These are phyloP conservation scores for Globisporangium barbulae DNA, from an alignment of 352 stramenopile species.

Conservation along the genomic window DNA sequence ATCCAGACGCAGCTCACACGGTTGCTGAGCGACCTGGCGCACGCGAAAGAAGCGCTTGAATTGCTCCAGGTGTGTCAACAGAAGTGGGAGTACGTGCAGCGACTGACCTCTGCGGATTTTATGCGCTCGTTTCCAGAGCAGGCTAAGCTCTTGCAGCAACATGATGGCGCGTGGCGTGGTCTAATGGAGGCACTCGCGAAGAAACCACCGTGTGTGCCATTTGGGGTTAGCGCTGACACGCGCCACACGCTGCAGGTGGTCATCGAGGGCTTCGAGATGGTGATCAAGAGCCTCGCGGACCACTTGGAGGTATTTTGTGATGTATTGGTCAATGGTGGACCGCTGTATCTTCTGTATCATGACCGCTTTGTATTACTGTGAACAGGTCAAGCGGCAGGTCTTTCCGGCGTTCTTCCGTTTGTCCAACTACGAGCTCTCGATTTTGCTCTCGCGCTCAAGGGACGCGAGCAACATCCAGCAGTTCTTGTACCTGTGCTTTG, in stretches of 20 bases:
- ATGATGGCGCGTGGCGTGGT: constrained; percentile 48
- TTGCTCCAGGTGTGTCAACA: constrained; percentile 54
- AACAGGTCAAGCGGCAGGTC: constrained; percentile 47
- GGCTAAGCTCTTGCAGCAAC: constrained; percentile 45
- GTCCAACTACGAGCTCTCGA: constrained; percentile 56
- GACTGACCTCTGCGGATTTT: constrained; percentile 60
- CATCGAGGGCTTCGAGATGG: constrained; percentile 51
- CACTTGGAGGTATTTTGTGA: constrained; percentile 41
- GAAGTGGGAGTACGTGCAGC: constrained; percentile 69
- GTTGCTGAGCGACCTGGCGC: constrained; percentile 41
- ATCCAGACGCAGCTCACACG: constrained; percentile 46
- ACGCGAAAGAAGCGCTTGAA: constrained; percentile 51
- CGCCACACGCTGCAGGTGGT: constrained; percentile 36
- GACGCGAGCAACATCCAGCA: constrained; percentile 49
- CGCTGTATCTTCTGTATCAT: background rate
- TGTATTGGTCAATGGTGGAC: background rate
- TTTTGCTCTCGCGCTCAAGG: constrained; percentile 39
- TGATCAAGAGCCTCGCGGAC: constrained; percentile 43
- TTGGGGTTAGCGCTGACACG: constrained; percentile 46
- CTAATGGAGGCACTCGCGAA: constrained; percentile 49
- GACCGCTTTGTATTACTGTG: background rate
- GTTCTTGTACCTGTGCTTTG: constrained; percentile 65
- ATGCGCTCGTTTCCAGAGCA: constrained; percentile 55
- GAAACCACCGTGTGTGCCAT: constrained; percentile 48
- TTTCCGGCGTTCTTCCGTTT: constrained; percentile 67